Evolutionary conservation across 1,139 yeast species (phyloP), one percentile per base, ranked within the genome.

Genomic region (Magnusiomyces paraingens): DNA sequence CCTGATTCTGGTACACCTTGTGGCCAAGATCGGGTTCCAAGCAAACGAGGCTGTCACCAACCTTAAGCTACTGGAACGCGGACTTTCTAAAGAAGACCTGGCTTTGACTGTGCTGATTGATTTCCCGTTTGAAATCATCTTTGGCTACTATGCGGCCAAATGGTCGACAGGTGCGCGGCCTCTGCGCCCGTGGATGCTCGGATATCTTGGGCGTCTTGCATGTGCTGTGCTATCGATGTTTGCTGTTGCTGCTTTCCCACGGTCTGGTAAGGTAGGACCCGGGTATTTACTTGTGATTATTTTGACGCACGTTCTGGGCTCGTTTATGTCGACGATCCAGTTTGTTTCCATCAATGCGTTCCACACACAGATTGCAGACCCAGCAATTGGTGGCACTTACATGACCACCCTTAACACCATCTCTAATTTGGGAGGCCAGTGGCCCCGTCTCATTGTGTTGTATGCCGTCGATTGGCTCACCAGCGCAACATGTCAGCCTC

Each of bases 11-110:
- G 80, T 94, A 12, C 90, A 90, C 64, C 70, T 93, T 48, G 69
- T 89, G 15, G 85, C 96, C 41, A 93, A 93, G 67, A 77, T 93
- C 55, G 99, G 96, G 3, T 94, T 93, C 67, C 96, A 91, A 66
- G 95, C 93, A 18, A 93, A 91, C 64, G 99, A 93, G 68, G 91
- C 95, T 3, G 98, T 95, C 22, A 93, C 99, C 1, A 91, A 91
- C 65, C 77, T 93, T 63, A 93, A 91, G 66, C 74, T 94, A 26
- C 73, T 93, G n/a, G 99, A 93, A 67, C 86, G 85, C 65, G 99
- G 99, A 0, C 80, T 93, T 52, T 83, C 94, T 39, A 88, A 91
- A 65, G 99, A 93, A 68, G 98, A 93, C 67, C 75, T 93, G 48
- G 95, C 98, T 1, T 80, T 93, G 15, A 88, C 97, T 0, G 99